These are phyloP conservation scores for Backusella australiensis DNA, from an alignment of 192 early-diverging fungal genomes.

Conservation along the genomic window DNA sequence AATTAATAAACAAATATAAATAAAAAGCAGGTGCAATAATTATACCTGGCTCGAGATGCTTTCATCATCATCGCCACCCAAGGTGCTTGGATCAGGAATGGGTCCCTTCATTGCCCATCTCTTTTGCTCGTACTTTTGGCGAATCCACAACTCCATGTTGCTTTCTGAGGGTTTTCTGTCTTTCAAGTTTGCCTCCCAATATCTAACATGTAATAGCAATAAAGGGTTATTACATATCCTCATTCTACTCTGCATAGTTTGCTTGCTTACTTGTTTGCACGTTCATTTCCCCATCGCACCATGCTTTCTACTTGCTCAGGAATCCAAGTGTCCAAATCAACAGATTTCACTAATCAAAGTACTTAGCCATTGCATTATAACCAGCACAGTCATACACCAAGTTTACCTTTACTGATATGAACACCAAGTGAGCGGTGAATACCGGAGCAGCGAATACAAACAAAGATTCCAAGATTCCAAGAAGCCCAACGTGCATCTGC, in stretches of 20 bases:
- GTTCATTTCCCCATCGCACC: constrained; percentile 77
- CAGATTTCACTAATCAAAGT: constrained; percentile 66
- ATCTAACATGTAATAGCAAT: constrained; percentile 21
- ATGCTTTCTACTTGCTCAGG: constrained; percentile 78
- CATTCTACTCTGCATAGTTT: not conserved
- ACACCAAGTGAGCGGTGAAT: constrained; percentile 82
- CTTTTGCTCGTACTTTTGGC: constrained; percentile 78
- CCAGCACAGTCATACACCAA: not conserved
- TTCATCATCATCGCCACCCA: constrained; percentile 31
- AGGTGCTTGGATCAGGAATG: constrained; percentile 70
- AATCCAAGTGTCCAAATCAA: constrained; percentile 81
- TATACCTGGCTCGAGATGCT: not conserved
- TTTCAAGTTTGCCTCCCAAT: constrained; percentile 55
- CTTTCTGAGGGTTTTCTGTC: constrained; percentile 44
- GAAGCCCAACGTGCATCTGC: constrained; percentile 76
- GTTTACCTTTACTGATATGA: constrained; percentile 78
- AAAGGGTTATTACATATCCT: not conserved
- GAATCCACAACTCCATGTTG: constrained; percentile 72
- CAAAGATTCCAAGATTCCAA: constrained; percentile 59
- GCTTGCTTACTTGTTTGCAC: constrained; percentile 56
- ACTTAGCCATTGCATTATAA: not conserved
- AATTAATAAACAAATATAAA: constrained; percentile 25
- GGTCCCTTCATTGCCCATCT: constrained; percentile 70
- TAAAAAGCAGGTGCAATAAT: constrained; percentile 6
- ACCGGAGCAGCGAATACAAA: constrained; percentile 66